Base-by-base conservation (phyloP, 1,284 basidiomycete species). In the Porodaedalea pini region DNA sequence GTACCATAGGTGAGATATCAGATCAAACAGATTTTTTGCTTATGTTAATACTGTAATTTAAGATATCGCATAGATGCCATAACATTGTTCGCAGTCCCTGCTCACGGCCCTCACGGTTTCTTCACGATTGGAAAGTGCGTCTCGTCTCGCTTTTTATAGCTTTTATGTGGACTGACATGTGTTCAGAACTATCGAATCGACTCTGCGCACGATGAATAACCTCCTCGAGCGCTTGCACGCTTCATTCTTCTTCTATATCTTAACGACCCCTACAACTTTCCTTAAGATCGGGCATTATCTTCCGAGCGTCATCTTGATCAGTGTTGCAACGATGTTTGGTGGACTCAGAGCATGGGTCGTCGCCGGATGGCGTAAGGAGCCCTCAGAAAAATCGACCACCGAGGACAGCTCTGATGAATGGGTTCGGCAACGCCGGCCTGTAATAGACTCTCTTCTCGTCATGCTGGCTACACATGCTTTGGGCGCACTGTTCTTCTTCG, bases 61-160 rank as follows among this genome's bases (percentile, higher is more conserved):
- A 91, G 92, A 68, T 96, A 92, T 71, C 89, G 94, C 37, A 94
- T 99, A 57, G 96, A 99, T 69, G 91, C 95, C 0, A 80, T 98
- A 58, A 97, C 94, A 0, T 67, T 99, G 19, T 98, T 90, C 68
- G 94, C 87, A 3, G 74, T 92, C 4, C 94, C 95, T 8, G 90
- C 94, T 0, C 73, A 77, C 7, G 95, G 96, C 2, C 97, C 97
- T 2, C 94, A 98, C 70, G 97, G 97, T 0, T 99, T 98, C 71
- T 86, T 93, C 74, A 84, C 93, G 1, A 77, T 99, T 19, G 96
- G 96, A 64, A 80, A 84, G 92, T 92, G 51, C 65, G 79, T 60
- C 7, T 45, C 31, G 31, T 11, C 40, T 36, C 8, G 29, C 23
- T 51, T 51, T 40, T 43, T 2, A 25, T n/a, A 32, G 48, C 17